Base-by-base conservation (phyloP, 2,329 filamentous ascomycete genomes). In the Colletotrichum costaricense region DNA sequence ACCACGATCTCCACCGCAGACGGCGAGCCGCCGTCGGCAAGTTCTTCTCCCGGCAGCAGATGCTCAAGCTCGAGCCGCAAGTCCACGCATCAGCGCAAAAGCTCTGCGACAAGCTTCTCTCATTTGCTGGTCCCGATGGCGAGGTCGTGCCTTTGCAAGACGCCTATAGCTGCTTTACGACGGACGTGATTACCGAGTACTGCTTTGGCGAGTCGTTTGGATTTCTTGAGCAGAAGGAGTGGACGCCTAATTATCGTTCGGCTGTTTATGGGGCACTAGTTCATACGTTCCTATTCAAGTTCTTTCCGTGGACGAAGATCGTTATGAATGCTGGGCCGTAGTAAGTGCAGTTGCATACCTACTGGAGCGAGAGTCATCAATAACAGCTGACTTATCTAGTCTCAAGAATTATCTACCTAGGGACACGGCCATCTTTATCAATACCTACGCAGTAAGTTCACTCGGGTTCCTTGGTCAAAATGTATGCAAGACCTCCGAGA, bases 121-220 rank as follows among this genome's bases (percentile, higher is more conserved):
- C 58, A 3, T 72, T 62, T 2, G 57, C 74, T 19, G 73, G 76
- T 9, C 1, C 14, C 1, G 6, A 49, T 2, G 71, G 68, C 8
- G 64, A 76, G 6, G 71, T 78, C 0, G 79, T 84, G 19, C 78
- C 83, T n/a, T 68, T 82, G 11, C 79, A 78, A 30, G 77, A 80
- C 33, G 80, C 82, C 1, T 83, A 81, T 59, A 83, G 81, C 69
- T 83, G 82, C 69, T 83, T 82, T 62, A 82, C 82, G 0, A 78
- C 81, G 0, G 83, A 84, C 19, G 78, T 80, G 1, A 82, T 84
- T 24, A 79, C 79, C 5, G 75, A 79, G 12, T 84, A 83, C 57
- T 78, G 78, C 22, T 84, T 84, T 63, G 83, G 83, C 11, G 79
- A 83, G 38, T 71, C 76, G 0, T 78, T 83, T 7, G 82, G 82